Evolutionary conservation across 495 filamentous ascomycete species (phyloP), one percentile per base, ranked within the genome.

Genomic region (Copromyces sp.): DNA sequence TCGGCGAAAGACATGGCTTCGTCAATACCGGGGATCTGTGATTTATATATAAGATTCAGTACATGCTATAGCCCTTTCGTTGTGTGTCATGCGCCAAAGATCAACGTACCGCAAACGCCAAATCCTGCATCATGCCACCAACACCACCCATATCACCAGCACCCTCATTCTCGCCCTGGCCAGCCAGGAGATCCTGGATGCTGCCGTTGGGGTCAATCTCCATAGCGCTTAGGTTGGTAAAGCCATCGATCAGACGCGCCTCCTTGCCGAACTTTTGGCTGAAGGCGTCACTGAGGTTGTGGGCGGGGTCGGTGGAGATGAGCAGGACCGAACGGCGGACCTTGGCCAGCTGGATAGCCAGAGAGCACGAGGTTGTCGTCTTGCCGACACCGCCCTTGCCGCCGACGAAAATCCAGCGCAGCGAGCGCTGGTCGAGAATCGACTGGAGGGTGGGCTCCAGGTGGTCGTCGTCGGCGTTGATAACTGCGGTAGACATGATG

Each of bases 1-100:
- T 98, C 95, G 77, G 95, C 95, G 78, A 98, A 99, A 69, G 95
- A 98, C 96, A 98, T 98, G 78, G 95, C 95, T 82, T 99, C 95
- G 81, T 99, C 95, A 72, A 99, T 95, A 82, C 95, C 95, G 70
- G 95, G 95, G 59, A 99, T 98, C 94, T 98, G 76, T 37, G 70
- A 9, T 6, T 17, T 3, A 65, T 9, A 16, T 6, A 16, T 17
- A 3, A 35, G 47, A 24, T 24, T 65, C 53, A 65, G 53, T 17
- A 65, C 6, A 16, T 61, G 29, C 29, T 20, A 35, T 61, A 16
- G 45, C 45, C 45, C 24, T 24, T 24, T 24, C 24, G 24, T 24
- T 24, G 4, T 24, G 12, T 14, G 47, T 20, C 20, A 29, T 59
- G 47, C 47, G 24, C 9, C 47, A 11, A 53, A 53, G 20, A 11